Conservation (phyloP, 805 yeast species). For the Ogataea dorogensis region DNA sequence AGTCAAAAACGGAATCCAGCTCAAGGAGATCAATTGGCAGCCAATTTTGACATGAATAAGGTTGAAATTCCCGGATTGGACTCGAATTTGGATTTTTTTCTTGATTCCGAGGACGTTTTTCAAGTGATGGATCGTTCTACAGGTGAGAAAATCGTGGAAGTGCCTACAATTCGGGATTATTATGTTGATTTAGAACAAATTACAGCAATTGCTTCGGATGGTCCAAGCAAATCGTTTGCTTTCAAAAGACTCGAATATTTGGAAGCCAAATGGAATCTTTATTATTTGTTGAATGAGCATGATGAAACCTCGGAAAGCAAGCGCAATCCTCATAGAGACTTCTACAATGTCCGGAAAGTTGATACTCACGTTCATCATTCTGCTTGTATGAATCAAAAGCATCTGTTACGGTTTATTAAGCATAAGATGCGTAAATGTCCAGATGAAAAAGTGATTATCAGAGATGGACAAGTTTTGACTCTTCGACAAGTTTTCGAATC, state of each 20-base stretch:
- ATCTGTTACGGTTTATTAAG: slow-evolving; percentile 88
- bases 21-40: slow-evolving; percentile 37
- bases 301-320: slow-evolving; percentile 90
- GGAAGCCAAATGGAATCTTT: slow-evolving; percentile 96
- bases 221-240: slow-evolving; percentile 96
- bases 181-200: slow-evolving; percentile 79
- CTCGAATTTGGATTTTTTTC: slow-evolving; percentile 38
- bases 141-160: slow-evolving; percentile 45
- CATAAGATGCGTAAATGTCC: slow-evolving; percentile 86
- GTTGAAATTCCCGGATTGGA: slow-evolving; percentile 54
- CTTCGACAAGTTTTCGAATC: slow-evolving; percentile 90
- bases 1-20: slow-evolving; percentile 16
- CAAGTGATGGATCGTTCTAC: slow-evolving; percentile 39
- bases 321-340: slow-evolving; percentile 94
- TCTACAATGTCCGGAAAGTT: slow-evolving; percentile 93
- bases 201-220: slow-evolving; percentile 79
- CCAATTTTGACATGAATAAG: slow-evolving; percentile 57
- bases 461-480: slow-evolving; percentile 88
- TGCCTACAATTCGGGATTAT: slow-evolving; percentile 84
- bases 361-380: slow-evolving; percentile 99
- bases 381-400: slow-evolving; percentile 99
- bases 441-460: slow-evolving; percentile 84
- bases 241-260: slow-evolving; percentile 88
- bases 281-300: slow-evolving; percentile 82
- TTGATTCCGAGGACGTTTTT: slow-evolving; percentile 67